phyloP scores from a whole-genome alignment of 441 rosid genomes.

The Gossypium laxum region DNA sequence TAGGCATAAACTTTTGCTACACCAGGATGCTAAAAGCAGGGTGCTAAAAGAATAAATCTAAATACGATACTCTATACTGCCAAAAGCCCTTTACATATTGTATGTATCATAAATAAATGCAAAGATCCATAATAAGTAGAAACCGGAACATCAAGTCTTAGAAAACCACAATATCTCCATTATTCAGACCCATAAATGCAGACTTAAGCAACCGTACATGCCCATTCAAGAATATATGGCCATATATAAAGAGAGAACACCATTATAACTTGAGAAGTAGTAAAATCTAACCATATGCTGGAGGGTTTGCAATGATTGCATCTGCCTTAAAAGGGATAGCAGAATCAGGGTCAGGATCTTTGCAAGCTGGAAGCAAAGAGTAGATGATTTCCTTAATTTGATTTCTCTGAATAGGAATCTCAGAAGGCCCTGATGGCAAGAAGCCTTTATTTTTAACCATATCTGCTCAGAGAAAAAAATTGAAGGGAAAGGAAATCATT shows the following conservation, averaged over 20 bases:
- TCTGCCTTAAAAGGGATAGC: constrained; percentile 77
- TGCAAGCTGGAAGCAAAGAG: constrained; percentile 90
- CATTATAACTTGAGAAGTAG: constrained; percentile 7
- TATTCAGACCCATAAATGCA: neutral
- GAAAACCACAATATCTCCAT: neutral
- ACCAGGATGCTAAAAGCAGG: neutral
- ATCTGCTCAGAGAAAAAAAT: constrained; percentile 42
- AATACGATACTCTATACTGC: neutral
- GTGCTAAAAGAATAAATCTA: constrained; percentile 4
- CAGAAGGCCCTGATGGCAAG: constrained; percentile 94
- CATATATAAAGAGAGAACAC: neutral
- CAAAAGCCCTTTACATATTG: neutral
- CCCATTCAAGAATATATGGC: neutral
- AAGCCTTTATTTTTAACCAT: constrained; percentile 99
- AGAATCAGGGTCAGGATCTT: constrained; percentile 79
- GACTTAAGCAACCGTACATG: neutral
- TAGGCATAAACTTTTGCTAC: neutral
- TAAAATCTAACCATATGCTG: constrained; percentile 69
- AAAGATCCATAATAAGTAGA: neutral
- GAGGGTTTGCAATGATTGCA: constrained; percentile 97
- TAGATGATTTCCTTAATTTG: constrained; percentile 81
- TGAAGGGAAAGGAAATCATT: constrained; percentile 14
- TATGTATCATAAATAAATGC: neutral
- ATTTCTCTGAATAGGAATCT: constrained; percentile 76
- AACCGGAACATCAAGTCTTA: neutral